These are phyloP conservation scores for Barnettozyma hawaiiensis DNA, from an alignment of 1,139 yeast genomes.

Conservation along the genomic window DNA sequence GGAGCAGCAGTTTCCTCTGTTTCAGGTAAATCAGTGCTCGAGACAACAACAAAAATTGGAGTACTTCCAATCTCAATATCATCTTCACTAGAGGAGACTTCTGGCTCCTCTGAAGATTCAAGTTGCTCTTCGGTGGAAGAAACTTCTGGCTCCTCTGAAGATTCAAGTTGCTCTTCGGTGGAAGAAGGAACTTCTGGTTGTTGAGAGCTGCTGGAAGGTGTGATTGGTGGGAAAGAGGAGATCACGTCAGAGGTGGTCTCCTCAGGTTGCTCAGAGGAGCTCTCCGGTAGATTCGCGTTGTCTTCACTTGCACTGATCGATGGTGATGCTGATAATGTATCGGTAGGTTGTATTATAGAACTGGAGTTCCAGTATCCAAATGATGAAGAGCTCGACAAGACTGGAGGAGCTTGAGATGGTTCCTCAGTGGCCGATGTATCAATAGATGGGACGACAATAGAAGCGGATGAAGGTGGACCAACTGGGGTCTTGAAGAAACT, in stretches of 20 bases:
- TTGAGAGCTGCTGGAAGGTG: neutral
- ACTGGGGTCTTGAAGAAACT: slow-evolving; percentile 13
- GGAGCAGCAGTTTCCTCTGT: neutral
- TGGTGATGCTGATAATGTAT: too few species aligned
- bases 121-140: neutral
- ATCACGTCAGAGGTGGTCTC: neutral
- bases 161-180: neutral
- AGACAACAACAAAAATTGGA: too few species aligned
- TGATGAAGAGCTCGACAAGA: neutral
- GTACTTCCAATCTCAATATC: too few species aligned
- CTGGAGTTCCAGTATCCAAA: slow-evolving; percentile 1
- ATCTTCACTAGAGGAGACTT: too few species aligned
- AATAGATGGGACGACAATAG: slow-evolving; percentile 1
- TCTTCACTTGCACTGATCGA: too few species aligned
- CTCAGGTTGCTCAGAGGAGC: neutral
- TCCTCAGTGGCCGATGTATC: neutral
- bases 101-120: too few species aligned
- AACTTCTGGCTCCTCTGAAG: neutral
- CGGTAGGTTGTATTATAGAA: neutral
- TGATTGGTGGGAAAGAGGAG: neutral
- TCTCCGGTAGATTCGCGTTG: neutral
- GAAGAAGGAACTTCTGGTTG: neutral
- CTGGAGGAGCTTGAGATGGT: slow-evolving; percentile 8
- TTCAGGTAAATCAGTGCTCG: too few species aligned
- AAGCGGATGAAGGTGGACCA: slow-evolving; percentile 1